Evolutionary conservation across 768 basidiomycete species (phyloP).

Genomic region (Jaapia argillacea): DNA sequence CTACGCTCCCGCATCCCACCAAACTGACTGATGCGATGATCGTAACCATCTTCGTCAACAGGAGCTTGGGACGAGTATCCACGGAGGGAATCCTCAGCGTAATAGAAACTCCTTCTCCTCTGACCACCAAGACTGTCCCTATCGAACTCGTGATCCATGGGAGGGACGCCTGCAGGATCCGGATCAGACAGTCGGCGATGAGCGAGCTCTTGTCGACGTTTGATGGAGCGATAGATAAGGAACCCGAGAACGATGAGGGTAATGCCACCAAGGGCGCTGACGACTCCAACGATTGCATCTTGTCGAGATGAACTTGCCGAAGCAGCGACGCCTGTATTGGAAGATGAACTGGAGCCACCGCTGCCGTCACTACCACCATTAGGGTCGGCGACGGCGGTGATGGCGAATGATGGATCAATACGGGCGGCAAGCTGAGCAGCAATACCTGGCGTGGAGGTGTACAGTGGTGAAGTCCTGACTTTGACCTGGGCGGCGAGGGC

Average conservation of each 20-base stretch:
- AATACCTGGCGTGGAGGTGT: slow-evolving; percentile 34
- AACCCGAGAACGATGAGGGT: slow-evolving; percentile 63
- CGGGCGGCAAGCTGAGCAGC: slow-evolving; percentile 50
- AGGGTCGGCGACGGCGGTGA: slow-evolving; percentile 36
- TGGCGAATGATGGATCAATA: slow-evolving; percentile 58
- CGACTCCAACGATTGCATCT: slow-evolving; percentile 88
- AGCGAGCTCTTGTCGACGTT: slow-evolving; percentile 54
- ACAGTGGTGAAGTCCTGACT: slow-evolving; percentile 50
- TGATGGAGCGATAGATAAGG: slow-evolving; percentile 61
- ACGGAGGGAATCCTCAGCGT: slow-evolving; percentile 73
- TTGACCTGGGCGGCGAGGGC: slow-evolving; percentile 58
- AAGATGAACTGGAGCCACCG: slow-evolving; percentile 5
- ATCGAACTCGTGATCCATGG: slow-evolving; percentile 67
- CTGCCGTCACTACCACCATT: slow-evolving; percentile 14
- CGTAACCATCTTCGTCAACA: slow-evolving; percentile 26
- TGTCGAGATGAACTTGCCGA: slow-evolving; percentile 36
- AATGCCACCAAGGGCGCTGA: slow-evolving; percentile 71
- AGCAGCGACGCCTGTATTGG: slow-evolving; percentile 4
- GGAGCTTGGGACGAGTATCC: slow-evolving; percentile 33
- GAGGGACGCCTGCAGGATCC: slow-evolving; percentile 30
- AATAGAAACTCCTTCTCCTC: slow-evolving; percentile 75
- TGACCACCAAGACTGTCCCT: slow-evolving; percentile 66
- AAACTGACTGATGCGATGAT: slow-evolving; percentile 19
- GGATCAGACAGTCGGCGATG: slow-evolving; percentile 67
- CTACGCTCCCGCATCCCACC: slow-evolving; percentile 46